Percentiles rank a stretch among this genome's conserved stretches.
Evolutionary conservation across 768 basidiomycete species (phyloP).

Genomic region (Grammothele lineata): DNA sequence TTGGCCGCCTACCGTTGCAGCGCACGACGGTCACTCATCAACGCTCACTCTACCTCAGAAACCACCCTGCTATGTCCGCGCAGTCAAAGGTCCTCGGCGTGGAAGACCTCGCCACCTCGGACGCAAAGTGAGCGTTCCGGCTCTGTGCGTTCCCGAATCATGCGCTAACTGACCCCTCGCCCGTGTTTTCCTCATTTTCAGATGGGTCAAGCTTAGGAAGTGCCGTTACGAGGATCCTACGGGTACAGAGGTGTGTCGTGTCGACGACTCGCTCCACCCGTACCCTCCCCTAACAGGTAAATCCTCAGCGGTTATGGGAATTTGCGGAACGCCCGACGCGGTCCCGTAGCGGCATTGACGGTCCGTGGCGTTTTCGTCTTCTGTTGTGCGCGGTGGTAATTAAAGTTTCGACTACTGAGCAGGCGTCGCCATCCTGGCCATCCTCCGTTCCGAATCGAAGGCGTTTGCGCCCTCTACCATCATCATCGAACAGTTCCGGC

Average conservation of each 20-base stretch:
- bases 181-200: slow-evolving; percentile 26
- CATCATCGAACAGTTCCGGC: slow-evolving; percentile 89
- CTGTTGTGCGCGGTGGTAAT: too few relatives aligned
- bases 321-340: slow-evolving; percentile 81
- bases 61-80: too few relatives aligned
- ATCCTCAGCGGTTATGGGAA: slow-evolving; percentile 79
- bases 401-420: too few relatives aligned
- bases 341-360: slow-evolving; percentile 74
- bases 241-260: slow-evolving; percentile 59
- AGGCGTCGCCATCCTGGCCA: slow-evolving; percentile 84
- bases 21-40: too few relatives aligned
- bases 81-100: slow-evolving; percentile 50
- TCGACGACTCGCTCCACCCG: not conserved
- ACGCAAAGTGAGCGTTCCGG: slow-evolving; percentile 55
- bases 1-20: too few relatives aligned
- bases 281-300: too few relatives aligned
- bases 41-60: too few relatives aligned
- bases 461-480: slow-evolving; percentile 75
- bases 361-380: slow-evolving; percentile 33
- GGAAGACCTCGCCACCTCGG: slow-evolving; percentile 45
- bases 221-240: slow-evolving; percentile 76
- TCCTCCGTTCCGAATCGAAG: slow-evolving; percentile 70
- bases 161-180: not conserved
- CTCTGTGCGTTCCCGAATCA: too few relatives aligned
- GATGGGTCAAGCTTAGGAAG: slow-evolving; percentile 84